Base-by-base conservation (phyloP, 805 yeast genomes). In the Cyberlindnera xylosilytica region DNA sequence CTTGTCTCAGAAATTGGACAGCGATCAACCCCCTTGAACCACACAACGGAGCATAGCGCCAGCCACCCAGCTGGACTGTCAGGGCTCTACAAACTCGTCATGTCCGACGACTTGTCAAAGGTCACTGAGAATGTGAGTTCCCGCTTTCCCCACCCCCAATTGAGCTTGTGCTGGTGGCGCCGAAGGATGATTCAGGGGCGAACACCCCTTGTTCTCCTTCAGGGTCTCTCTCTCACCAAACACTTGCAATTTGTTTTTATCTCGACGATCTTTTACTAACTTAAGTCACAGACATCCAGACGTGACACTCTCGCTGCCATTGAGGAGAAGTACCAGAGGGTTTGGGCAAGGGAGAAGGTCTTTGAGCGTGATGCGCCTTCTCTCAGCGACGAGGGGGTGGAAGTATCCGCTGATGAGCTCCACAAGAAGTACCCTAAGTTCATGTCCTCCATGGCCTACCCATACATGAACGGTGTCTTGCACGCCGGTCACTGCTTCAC, bases 401-500 rank as follows among this genome's bases (percentile, higher is more conserved):
- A 76, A 41, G 70, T 79, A 41, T 63, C 68, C 35, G 65, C 72
- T 27, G 96, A 83, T 38, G 87, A 84, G 59, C 73, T 93, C 49
- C 88, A 87, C 56, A 74, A 71, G 47, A 75, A 80, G 57, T 74
- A 83, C 64, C 98, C 98, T 44, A 93, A 93, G 65, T 85, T 75
- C 69, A 83, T 88, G 72, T 76, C 87, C 19, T 83, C 96, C 38
- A 90, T 93, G 97, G 47, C 47, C 20, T 93, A 88, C 61, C 99
- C 99, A 34, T 93, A 93, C 68, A 91, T 91, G 97, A 93, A 93
- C 66, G 99, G 99, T 72, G 93, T 87, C 38, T 73, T 93, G 52
- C 99, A 93, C 56, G 97, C 96, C 38, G 99, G 99, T 46, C 99
- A 93, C 66, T 80, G 89, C 54, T 93, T 91, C 72, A 93, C 98